These are phyloP conservation scores for Chaetomium tenue DNA, from an alignment of 495 filamentous ascomycete genomes.

Conservation along the genomic window DNA sequence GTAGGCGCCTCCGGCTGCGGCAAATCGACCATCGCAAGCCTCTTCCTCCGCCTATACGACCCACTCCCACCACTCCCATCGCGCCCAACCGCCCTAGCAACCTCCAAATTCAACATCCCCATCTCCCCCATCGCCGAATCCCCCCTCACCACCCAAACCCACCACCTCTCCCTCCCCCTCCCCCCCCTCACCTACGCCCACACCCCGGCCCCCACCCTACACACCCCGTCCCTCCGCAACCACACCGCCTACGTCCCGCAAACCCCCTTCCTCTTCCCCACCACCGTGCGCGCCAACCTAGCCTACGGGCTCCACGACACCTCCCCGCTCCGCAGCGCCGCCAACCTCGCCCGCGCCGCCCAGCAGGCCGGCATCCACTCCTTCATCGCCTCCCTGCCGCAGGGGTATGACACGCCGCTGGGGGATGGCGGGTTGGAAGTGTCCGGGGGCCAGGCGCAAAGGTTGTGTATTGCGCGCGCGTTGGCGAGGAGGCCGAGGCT, in stretches of 20 bases:
- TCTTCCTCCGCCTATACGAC: conserved; percentile 57
- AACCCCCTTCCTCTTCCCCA: conserved; percentile 71
- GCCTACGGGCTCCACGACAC: conserved; percentile 63
- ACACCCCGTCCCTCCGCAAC: conserved; percentile 62
- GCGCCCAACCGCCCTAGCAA: conserved; percentile 39
- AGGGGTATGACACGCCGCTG: conserved; percentile 71
- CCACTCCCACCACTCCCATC: conserved; percentile 14
- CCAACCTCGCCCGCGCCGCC: conserved; percentile 59
- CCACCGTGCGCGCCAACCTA: conserved; percentile 74
- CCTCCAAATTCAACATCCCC: conserved; percentile 40
- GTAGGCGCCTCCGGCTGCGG: conserved; percentile 83
- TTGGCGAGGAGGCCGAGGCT: conserved; percentile 66
- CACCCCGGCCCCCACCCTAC: conserved; percentile 54
- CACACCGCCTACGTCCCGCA: conserved; percentile 77
- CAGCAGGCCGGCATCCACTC: conserved; percentile 71
- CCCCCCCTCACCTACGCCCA: conserved; percentile 9
- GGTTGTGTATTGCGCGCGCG: conserved; percentile 78
- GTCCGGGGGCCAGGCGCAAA: conserved; percentile 82
- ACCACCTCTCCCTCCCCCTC: background rate
- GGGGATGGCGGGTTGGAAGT: conserved; percentile 74
- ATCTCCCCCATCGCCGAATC: conserved; percentile 4
- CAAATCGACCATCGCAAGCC: conserved; percentile 79
- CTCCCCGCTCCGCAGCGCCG: conserved; percentile 37
- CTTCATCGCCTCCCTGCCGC: conserved; percentile 70
- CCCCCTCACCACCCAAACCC: conserved; percentile 24